Conservation (phyloP, 2,329 filamentous ascomycete species). For the Exophiala sideris region DNA sequence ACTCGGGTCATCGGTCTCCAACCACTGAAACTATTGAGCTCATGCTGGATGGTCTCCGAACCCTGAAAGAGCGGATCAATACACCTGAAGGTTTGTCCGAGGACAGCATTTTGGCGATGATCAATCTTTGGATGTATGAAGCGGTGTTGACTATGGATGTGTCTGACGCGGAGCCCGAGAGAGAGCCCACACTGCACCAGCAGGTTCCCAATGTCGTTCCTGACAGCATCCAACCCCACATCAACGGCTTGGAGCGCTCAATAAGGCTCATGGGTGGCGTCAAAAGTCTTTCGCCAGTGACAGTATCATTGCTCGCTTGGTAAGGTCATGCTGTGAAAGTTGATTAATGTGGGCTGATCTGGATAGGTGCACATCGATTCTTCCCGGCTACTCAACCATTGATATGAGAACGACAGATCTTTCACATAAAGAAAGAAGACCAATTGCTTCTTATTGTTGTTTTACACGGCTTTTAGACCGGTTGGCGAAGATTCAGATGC, state of each 20-base stretch:
- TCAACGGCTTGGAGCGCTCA: constrained; percentile 8
- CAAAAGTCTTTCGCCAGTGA: constrained; percentile 5
- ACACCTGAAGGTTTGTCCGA: constrained; percentile 2
- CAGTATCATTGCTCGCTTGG: constrained; percentile 13
- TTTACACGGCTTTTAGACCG: constrained; percentile 7
- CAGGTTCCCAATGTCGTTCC: background rate
- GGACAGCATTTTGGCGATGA: constrained; percentile 9
- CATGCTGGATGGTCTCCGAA: constrained; percentile 6
- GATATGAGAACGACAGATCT: constrained; percentile 6
- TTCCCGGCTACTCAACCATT: constrained; percentile 14
- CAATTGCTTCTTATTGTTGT: background rate
- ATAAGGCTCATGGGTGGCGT: constrained; percentile 7
- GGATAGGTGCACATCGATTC: constrained; percentile 8
- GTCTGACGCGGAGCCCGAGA: background rate
- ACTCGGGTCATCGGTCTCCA: constrained; percentile 3
- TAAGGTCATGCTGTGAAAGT: background rate
- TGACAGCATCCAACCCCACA: constrained; percentile 9
- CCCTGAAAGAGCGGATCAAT: constrained; percentile 11
- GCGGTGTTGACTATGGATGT: constrained; percentile 5
- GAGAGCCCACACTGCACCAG: background rate
- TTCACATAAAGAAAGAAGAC: background rate
- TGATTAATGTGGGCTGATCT: background rate
- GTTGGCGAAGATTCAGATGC: constrained; percentile 6
- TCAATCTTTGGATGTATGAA: constrained; percentile 11
- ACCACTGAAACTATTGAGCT: constrained; percentile 4